These are phyloP conservation scores for Leccinum barrowsii DNA, from an alignment of 768 basidiomycete species.

Conservation along the genomic window DNA sequence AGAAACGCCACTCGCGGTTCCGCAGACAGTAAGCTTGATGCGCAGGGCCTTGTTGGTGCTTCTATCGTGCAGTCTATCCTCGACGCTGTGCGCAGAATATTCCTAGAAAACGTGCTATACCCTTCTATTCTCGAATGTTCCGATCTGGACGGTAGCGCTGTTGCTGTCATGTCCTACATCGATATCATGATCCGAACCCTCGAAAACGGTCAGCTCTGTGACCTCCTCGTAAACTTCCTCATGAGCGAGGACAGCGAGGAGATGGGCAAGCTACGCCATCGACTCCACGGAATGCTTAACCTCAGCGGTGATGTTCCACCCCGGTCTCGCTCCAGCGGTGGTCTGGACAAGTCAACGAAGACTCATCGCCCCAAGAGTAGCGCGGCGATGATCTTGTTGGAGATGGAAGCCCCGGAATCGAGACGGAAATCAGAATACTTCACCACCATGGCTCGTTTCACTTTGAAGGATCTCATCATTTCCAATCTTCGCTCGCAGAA, in stretches of 20 bases:
- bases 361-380: constrained; percentile 72
- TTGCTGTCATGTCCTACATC: constrained; percentile 94
- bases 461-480: constrained; percentile 82
- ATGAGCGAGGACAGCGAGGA: constrained; percentile 84
- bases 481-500: constrained; percentile 71
- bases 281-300: constrained; percentile 40
- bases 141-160: constrained; percentile 88
- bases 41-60: constrained; percentile 65
- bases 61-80: constrained; percentile 84
- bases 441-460: constrained; percentile 84
- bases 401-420: constrained; percentile 76
- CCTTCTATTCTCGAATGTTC: constrained; percentile 93
- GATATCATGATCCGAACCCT: constrained; percentile 83
- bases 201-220: constrained; percentile 61
- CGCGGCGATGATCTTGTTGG: constrained; percentile 87
- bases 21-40: constrained; percentile 40
- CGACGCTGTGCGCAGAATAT: constrained; percentile 77
- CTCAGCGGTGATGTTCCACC: constrained; percentile 36
- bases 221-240: constrained; percentile 73
- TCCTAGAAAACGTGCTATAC: constrained; percentile 90
- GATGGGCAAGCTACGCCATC: constrained; percentile 43
- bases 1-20: constrained; percentile 50
- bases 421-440: constrained; percentile 76
- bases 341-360: constrained; percentile 42
- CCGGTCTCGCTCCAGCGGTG: constrained; percentile 26